These are phyloP conservation scores for Populus hybrid DNA, from an alignment of 441 rosid species.

Conservation along the genomic window DNA sequence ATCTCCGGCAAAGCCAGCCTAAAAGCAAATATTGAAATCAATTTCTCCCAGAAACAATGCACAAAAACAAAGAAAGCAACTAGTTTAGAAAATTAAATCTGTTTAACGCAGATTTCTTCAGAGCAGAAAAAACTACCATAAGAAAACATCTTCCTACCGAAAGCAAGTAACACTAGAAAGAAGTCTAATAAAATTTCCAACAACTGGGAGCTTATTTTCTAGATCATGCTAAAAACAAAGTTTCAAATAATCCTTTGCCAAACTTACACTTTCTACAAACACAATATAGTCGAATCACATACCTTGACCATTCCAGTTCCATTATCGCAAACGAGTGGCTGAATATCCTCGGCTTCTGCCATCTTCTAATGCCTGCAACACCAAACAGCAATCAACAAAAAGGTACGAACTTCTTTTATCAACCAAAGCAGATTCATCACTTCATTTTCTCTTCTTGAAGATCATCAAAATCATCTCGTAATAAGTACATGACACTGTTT, in stretches of 20 bases:
- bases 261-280: neutral
- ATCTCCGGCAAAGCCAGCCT: constrained; percentile 97
- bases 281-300: neutral
- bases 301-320: constrained; percentile 84
- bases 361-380: constrained; percentile 39
- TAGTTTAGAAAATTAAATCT: neutral
- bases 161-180: neutral
- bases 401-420: neutral
- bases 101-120: neutral
- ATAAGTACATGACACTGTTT: neutral
- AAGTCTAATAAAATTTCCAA: neutral
- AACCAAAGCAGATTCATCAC: neutral
- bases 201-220: neutral
- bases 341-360: constrained; percentile 68
- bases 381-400: neutral
- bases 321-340: constrained; percentile 73
- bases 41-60: neutral
- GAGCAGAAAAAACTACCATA: neutral
- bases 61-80: neutral
- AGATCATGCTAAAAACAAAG: neutral
- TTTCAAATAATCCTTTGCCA: neutral
- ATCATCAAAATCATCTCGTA: neutral
- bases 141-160: neutral
- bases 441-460: neutral
- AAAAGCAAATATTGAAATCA: neutral